These are phyloP conservation scores for Neoarthrinium moseri DNA, from an alignment of 2,329 filamentous ascomycete species.

Conservation along the genomic window DNA sequence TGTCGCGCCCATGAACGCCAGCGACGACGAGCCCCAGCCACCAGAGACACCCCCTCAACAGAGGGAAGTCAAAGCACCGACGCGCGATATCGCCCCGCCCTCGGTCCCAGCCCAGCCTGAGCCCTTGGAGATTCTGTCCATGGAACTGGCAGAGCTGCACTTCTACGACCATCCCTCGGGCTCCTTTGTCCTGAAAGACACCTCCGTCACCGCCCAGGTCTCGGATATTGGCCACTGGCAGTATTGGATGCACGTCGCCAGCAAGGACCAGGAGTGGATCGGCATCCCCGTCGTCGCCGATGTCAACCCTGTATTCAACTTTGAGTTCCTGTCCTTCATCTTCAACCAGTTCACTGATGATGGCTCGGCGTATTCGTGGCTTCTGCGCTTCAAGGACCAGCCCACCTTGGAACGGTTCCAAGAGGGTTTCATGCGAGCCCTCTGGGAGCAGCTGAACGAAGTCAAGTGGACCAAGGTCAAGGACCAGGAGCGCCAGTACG, in stretches of 20 bases:
- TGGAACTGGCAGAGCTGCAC: conserved; percentile 82
- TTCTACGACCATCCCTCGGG: conserved; percentile 88
- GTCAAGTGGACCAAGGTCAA: conserved; percentile 93
- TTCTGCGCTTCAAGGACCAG: conserved; percentile 87
- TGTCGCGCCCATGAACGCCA: conserved; percentile 37
- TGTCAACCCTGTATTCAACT: conserved; percentile 98
- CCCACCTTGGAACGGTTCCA: conserved; percentile 82
- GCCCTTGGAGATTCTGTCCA: conserved; percentile 68
- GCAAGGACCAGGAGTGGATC: conserved; percentile 77
- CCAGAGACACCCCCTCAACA: no score
- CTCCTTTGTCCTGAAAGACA: conserved; percentile 79
- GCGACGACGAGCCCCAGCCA: conserved; percentile 37
- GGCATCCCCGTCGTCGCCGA: conserved; percentile 84
- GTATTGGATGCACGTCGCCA: conserved; percentile 89
- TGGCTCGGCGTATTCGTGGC: conserved; percentile 91
- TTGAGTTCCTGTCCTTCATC: conserved; percentile 97
- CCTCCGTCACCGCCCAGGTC: conserved; percentile 73
- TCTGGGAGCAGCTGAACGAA: conserved; percentile 96
- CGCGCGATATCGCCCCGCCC: conserved; percentile 32
- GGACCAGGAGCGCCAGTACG: conserved; percentile 89
- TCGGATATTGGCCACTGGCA: conserved; percentile 88
- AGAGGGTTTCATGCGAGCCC: conserved; percentile 87
- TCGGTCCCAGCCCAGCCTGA: conserved; percentile 67
- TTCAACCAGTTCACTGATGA: conserved; percentile 95
- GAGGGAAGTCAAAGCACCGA: conserved; percentile 26